Base-by-base conservation (phyloP, 2,329 filamentous ascomycete genomes). In the Stagonosporopsis cucurbitacearum region DNA sequence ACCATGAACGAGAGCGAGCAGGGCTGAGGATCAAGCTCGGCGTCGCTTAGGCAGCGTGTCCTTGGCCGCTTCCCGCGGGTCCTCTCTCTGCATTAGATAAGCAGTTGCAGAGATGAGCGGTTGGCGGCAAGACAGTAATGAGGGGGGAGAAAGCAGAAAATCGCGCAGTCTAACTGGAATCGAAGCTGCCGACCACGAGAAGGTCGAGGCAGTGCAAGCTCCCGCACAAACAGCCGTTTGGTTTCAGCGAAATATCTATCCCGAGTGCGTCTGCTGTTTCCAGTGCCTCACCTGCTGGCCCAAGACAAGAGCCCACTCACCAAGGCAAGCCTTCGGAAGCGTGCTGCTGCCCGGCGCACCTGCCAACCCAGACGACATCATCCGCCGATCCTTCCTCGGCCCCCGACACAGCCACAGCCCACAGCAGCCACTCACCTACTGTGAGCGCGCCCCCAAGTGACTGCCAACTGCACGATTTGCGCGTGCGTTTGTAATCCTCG, bases 121-220 rank as follows among this genome's bases (percentile, higher is more conserved):
- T 55, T 41, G 52, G 53, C 47, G 47, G 53, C 53, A 50, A 26
- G 47, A 41, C 22, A 42, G 50, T 46, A 43, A 57, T 57, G 53
- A 55, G 52, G 52, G 52, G 52, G 46, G 52, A 50, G 26, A 45
- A 45, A 55, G 37, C 28, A 41, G 52, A 57, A 57, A 57, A 57
- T 57, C 54, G 54, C 54, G 54, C 54, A 57, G 54, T 43, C 54
- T 57, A 57, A 57, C 54, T 52, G 42, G 44, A 56, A 48, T 49
- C 33, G 49, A 44, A 45, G 53, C 47, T 53, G 13, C 49, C 54
- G 44, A 57, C 54, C 43, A 57, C 48, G 48, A 52, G 48, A 33
- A 40, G 43, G 48, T 53, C 54, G 49, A 57, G 54, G 54, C 54
- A 57, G 54, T 52, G 49, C 54, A 57, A 49, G 44, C 49, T 52